Conservation (phyloP, 345 rosid genomes). For the Eucalyptus marginata region DNA sequence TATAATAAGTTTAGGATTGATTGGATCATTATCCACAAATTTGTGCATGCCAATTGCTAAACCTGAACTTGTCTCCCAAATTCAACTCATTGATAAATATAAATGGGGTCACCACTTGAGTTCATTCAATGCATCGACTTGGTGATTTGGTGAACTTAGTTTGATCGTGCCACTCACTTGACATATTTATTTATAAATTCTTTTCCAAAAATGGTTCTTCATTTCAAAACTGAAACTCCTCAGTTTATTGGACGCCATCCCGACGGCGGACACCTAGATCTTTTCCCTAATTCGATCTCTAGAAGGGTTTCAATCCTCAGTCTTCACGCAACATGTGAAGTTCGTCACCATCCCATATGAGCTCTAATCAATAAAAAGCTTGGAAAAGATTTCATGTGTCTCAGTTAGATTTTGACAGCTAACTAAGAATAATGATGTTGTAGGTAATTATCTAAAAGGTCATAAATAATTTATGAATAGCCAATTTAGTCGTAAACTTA, state of each 20-base stretch:
- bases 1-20: not conserved
- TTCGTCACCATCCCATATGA: not conserved
- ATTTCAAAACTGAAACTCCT: not conserved
- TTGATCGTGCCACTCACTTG: not conserved
- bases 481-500: not conserved
- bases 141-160: not conserved
- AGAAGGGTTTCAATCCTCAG: not conserved
- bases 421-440: not conserved
- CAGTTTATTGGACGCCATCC: not conserved
- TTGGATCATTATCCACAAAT: not conserved
- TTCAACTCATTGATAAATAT: not conserved
- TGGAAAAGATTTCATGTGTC: not conserved
- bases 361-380: not conserved
- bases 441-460: not conserved
- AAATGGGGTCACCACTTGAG: not conserved
- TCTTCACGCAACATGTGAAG: not conserved
- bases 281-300: not conserved
- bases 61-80: not conserved
- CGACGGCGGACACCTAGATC: not conserved
- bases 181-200: not conserved
- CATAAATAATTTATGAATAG: not conserved
- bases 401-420: not conserved
- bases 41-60: not conserved
- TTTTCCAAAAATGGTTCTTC: not conserved
- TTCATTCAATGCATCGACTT: not conserved